Base-by-base conservation (phyloP, 2,329 filamentous ascomycete species). In the Epichloe amarillans region DNA sequence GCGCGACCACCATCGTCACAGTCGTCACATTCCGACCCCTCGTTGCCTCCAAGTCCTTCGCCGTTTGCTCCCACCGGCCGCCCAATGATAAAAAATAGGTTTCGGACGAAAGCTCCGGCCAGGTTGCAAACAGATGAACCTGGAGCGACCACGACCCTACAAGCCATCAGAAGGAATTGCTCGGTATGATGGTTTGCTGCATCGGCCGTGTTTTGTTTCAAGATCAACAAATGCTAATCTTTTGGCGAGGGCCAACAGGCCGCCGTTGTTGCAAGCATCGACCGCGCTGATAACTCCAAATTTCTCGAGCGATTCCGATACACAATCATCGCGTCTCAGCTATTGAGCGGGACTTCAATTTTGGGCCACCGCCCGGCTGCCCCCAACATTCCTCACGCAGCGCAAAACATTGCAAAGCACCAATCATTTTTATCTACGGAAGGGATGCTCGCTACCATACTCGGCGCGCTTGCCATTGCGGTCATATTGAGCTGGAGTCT, bases 271-370 rank as follows among this genome's bases (percentile, higher is more conserved):
- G 82, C 83, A 40, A 78, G 80, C 54, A 76, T 95, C 55, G 83
- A 86, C 50, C 77, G 83, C 56, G 81, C 79, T 58, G 89, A 95
- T 59, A 94, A 90, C 63, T 77, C 84, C 58, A 83, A 83, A 57
- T 95, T 96, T 61, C 76, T 95, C 53, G 90, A 96, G 67, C 86
- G 89, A 62, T 96, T 96, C 62, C 86, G 90, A 56, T 96, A 96
- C 68, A 85, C 87, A 21, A 87, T 96, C 56, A 86, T 96, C 61
- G 89, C 89, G 47, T 96, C 90, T 21, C 89, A 95, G 64, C 76
- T 96, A 14, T 74, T 96, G 40, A 88, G 81, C 60, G 85, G 85
- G 40, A 78, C 85, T 57, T 76, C 79, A 4, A 79, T 77, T 40
- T 51, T 65, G 15, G 61, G 67, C 46, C 62, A 67, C 52, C 61